A percentile compares a stretch with the other conserved stretches of the same genome.
Evolutionary conservation across 1,139 yeast species (phyloP).

Genomic region (Pichia sp.): DNA sequence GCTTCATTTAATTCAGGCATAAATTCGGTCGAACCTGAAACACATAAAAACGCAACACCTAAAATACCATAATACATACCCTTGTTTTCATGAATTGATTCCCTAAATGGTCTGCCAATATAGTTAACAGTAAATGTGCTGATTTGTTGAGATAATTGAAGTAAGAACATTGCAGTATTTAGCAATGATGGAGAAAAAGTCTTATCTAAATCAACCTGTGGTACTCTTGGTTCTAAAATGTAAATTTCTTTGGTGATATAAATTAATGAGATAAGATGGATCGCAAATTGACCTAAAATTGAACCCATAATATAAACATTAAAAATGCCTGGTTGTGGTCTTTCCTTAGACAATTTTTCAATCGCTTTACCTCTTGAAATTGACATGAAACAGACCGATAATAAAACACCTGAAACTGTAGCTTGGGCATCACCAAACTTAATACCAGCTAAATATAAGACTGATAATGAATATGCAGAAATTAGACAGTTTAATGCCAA

Average conservation of each 20-base stretch:
- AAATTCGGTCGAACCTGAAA: conserved; percentile 91
- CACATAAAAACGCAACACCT: conserved; percentile 84
- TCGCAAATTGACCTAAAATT: conserved; percentile 90
- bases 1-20: conserved; percentile 91
- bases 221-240: conserved; percentile 84
- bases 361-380: conserved; percentile 92
- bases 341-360: conserved; percentile 80
- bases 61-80: conserved; percentile 96
- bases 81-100: conserved; percentile 80
- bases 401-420: conserved; percentile 82
- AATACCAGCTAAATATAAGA: conserved; percentile 92
- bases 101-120: conserved; percentile 96
- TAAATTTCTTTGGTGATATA: conserved; percentile 82
- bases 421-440: conserved; percentile 98
- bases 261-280: conserved; percentile 77
- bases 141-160: conserved; percentile 93
- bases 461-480: conserved; percentile 92
- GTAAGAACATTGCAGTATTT: conserved; percentile 91
- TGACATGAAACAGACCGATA: conserved; percentile 91
- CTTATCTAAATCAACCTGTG: conserved; percentile 82
- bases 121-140: conserved; percentile 97
- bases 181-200: conserved; percentile 81
- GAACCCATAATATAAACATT: conserved; percentile 96
- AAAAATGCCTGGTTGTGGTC: conserved; percentile 98
- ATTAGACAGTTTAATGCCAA: conserved; percentile 94